Evolutionary conservation across 805 yeast genomes (phyloP).

Genomic region (Scheffersomyces coipomensis): DNA sequence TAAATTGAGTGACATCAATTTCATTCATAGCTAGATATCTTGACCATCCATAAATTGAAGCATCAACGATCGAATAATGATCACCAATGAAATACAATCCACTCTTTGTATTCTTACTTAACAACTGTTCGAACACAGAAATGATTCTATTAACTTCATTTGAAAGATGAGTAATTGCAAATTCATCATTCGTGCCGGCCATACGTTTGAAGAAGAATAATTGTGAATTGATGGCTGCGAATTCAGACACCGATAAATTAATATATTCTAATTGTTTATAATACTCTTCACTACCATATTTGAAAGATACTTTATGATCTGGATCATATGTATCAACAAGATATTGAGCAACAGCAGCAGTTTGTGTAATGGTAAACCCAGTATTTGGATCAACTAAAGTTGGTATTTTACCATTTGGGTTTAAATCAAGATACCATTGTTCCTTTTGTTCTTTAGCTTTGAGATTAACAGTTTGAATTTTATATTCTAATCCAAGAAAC

Average conservation of each 20-base stretch:
- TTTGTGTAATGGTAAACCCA: constrained; percentile 45
- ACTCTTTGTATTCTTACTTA: constrained; percentile 47
- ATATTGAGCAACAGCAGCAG: constrained; percentile 59
- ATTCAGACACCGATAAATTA: constrained; percentile 51
- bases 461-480: constrained; percentile 42
- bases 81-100: constrained; percentile 54
- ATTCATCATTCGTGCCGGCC: constrained; percentile 52
- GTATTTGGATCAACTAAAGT: constrained; percentile 46
- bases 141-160: constrained; percentile 53
- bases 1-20: constrained; percentile 37
- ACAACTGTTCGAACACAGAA: constrained; percentile 52
- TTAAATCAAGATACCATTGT: constrained; percentile 53
- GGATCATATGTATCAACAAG: constrained; percentile 59
- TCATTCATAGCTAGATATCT: constrained; percentile 8
- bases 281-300: constrained; percentile 39
- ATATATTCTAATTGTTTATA: constrained; percentile 54
- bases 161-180: constrained; percentile 50
- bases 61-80: constrained; percentile 58
- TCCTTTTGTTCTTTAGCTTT: constrained; percentile 47
- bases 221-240: constrained; percentile 64
- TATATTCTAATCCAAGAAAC: constrained; percentile 41
- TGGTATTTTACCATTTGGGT: constrained; percentile 65
- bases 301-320: constrained; percentile 44
- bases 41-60: constrained; percentile 49
- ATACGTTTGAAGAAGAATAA: constrained; percentile 44